Conservation (phyloP, 208 protist species). For the Leishmania arabica region DNA sequence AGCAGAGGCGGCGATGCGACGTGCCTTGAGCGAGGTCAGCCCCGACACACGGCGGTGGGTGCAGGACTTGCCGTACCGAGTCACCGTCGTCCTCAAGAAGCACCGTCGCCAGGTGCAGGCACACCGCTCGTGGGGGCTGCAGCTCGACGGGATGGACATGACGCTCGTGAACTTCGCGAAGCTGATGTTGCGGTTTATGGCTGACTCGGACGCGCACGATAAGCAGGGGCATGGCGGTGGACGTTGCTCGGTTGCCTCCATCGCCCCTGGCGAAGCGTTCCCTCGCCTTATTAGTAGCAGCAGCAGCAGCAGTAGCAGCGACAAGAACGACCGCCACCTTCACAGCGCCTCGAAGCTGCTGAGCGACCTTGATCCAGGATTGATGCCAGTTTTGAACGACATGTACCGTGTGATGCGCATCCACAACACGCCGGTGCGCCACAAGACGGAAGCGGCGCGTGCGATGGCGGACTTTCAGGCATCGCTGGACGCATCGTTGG, state of each 20-base stretch:
- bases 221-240: slow-evolving; percentile 2
- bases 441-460: slow-evolving; percentile 26
- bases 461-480: slow-evolving; percentile 35
- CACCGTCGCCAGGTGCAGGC: slow-evolving; percentile 11
- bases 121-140: slow-evolving; percentile 41
- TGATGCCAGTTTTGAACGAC: slow-evolving; percentile 34
- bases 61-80: slow-evolving; percentile 28
- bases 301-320: background rate
- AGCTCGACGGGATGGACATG: slow-evolving; percentile 42
- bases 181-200: slow-evolving; percentile 36
- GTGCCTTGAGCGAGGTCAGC: slow-evolving; percentile 14
- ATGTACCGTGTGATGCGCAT: slow-evolving; percentile 42
- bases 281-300: slow-evolving; percentile 14
- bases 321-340: background rate
- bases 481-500: background rate
- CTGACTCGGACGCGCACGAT: background rate
- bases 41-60: slow-evolving; percentile 33
- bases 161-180: slow-evolving; percentile 42
- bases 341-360: slow-evolving; percentile 13
- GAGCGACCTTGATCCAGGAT: slow-evolving; percentile 12
- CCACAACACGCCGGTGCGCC: slow-evolving; percentile 31
- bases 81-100: slow-evolving; percentile 39
- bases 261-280: slow-evolving; percentile 27
- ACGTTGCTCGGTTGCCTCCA: slow-evolving; percentile 8
- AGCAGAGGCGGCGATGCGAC: slow-evolving; percentile 10